Evolutionary conservation across 2,329 filamentous ascomycete species (phyloP).

Genomic region (Aspergillus flavus): DNA sequence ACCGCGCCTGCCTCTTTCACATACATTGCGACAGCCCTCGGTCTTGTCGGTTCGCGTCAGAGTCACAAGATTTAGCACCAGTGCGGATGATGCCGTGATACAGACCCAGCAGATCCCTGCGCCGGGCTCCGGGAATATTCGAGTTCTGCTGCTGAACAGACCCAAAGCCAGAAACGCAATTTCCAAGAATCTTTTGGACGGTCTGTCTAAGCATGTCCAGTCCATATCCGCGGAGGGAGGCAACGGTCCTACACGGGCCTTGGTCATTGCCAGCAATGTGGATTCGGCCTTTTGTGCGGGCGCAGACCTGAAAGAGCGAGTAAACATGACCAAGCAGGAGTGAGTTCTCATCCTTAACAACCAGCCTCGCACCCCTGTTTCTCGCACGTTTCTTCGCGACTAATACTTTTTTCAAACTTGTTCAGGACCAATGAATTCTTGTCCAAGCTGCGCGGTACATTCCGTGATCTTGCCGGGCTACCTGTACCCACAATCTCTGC

Average conservation of each 20-base stretch:
- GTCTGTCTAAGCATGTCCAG: conserved; percentile 72
- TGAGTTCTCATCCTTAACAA: conserved; percentile 45
- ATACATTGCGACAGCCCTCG: conserved; percentile 23
- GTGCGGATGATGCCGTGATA: conserved; percentile 49
- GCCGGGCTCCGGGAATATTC: conserved; percentile 79
- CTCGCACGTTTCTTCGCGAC: neutral
- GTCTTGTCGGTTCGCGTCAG: conserved; percentile 29
- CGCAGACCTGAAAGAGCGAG: conserved; percentile 88
- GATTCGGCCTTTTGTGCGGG: conserved; percentile 90
- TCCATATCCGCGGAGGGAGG: conserved; percentile 65
- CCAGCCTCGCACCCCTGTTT: neutral
- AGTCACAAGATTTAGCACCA: conserved; percentile 39
- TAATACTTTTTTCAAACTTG: neutral
- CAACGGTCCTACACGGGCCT: conserved; percentile 68
- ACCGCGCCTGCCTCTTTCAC: conserved; percentile 33
- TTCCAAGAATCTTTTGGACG: conserved; percentile 72
- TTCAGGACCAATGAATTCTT: conserved; percentile 79
- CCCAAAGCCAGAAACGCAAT: conserved; percentile 88
- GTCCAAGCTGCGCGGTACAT: conserved; percentile 71
- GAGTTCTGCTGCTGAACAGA: conserved; percentile 84
- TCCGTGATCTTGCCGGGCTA: conserved; percentile 71
- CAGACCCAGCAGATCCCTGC: conserved; percentile 75
- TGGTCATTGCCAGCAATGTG: conserved; percentile 83
- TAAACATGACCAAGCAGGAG: conserved; percentile 76
- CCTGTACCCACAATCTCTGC: conserved; percentile 89